Conservation (phyloP, 306 rosid genomes). For the Myrica gale region DNA sequence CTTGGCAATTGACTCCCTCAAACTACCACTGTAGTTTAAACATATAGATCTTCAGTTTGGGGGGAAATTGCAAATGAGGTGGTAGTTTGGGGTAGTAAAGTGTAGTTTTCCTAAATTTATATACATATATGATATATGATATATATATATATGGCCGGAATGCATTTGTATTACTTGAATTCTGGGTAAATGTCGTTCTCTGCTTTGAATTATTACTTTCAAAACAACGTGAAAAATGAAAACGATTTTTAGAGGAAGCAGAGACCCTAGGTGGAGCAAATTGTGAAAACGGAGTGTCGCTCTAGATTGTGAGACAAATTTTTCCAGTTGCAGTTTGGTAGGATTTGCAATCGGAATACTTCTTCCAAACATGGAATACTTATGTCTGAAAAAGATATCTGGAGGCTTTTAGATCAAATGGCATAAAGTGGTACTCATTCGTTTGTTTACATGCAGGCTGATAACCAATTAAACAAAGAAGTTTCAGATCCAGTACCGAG, state of each 20-base stretch:
- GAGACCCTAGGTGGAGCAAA: not conserved
- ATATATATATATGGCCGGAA: too few relatives aligned
- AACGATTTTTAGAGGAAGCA: not conserved
- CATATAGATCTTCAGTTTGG: too few relatives aligned
- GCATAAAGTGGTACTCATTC: not conserved
- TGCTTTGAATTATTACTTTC: not conserved
- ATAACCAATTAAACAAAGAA: slow-evolving; percentile 40
- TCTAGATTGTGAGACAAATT: not conserved
- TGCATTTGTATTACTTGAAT: not conserved
- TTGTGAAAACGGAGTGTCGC: too few relatives aligned
- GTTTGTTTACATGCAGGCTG: slow-evolving; percentile 42
- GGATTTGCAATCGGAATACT: slow-evolving; percentile 1
- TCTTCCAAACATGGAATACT: not conserved
- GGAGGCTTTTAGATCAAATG: not conserved
- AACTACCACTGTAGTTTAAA: too few relatives aligned
- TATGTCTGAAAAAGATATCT: not conserved
- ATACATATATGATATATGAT: too few relatives aligned
- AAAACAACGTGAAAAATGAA: not conserved
- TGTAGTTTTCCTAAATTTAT: too few relatives aligned
- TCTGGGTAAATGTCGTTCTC: not conserved
- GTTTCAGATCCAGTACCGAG: slow-evolving; percentile 36
- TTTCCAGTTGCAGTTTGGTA: not conserved
- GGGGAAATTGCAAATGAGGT: too few relatives aligned
- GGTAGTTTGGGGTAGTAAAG: too few relatives aligned
- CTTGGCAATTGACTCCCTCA: too few relatives aligned